Evolutionary conservation across 305 asterid species (phyloP).

Genomic region (Vinca major): DNA sequence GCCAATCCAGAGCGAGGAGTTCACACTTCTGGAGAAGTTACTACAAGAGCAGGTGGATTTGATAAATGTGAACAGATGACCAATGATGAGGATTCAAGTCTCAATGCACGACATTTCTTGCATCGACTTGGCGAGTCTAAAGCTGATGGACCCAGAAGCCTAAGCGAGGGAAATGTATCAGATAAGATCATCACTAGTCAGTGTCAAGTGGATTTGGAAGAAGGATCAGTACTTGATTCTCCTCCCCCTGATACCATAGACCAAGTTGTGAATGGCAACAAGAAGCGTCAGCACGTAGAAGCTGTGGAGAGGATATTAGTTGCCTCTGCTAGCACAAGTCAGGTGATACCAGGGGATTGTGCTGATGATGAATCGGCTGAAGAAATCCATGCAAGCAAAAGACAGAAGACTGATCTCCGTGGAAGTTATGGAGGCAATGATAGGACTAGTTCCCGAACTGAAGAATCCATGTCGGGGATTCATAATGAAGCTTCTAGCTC

Average conservation of each 20-base stretch:
- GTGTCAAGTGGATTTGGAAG: constrained; percentile 27
- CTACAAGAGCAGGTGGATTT: constrained; percentile 15
- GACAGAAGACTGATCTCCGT: constrained; percentile 23
- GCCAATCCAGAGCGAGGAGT: constrained; percentile 22
- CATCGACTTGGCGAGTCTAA: constrained; percentile 18
- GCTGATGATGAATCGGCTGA: constrained; percentile 23
- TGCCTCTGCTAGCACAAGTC: constrained; percentile 15
- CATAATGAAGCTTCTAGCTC: constrained; percentile 22
- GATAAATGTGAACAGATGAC: constrained; percentile 26
- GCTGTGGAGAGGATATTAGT: constrained; percentile 6
- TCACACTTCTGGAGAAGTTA: constrained; percentile 20
- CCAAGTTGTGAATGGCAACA: constrained; percentile 16
- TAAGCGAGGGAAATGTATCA: constrained; percentile 19
- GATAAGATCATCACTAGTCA: constrained; percentile 22
- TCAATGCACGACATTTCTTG: constrained; percentile 26
- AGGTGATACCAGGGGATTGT: constrained; percentile 20
- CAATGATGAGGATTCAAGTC: constrained; percentile 24
- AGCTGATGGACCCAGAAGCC: constrained; percentile 19
- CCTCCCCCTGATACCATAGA: constrained; percentile 3
- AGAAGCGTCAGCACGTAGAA: constrained; percentile 14
- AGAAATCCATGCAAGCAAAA: constrained; percentile 25
- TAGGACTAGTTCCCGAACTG: constrained; percentile 25
- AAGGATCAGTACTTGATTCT: constrained; percentile 11
- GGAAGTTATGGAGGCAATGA: constrained; percentile 18
- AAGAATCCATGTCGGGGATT: constrained; percentile 31